Conservation (phyloP, 2,329 filamentous ascomycete genomes). For the Calycina herbarum region DNA sequence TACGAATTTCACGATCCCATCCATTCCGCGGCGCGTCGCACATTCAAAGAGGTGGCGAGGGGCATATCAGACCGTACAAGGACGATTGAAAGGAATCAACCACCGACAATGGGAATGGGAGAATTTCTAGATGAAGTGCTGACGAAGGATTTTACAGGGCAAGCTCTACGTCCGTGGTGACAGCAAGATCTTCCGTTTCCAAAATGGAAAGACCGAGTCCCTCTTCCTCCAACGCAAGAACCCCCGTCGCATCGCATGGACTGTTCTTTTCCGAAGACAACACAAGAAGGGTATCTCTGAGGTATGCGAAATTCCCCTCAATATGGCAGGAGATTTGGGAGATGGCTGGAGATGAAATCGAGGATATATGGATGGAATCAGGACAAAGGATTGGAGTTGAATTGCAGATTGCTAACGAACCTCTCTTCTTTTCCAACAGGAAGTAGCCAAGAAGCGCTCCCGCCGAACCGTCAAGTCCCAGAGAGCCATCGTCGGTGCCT, state of each 20-base stretch:
- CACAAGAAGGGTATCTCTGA: conserved; percentile 99
- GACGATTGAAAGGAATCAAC: conserved; percentile 7
- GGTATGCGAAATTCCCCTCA: conserved; percentile 60
- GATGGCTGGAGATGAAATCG: conserved; percentile 4
- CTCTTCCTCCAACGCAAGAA: conserved; percentile 99
- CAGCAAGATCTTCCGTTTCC: conserved; percentile 99
- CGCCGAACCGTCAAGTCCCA: conserved; percentile 98
- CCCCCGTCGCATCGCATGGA: conserved; percentile 99
- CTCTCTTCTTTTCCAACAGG: conserved; percentile 56
- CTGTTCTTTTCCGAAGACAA: conserved; percentile 94
- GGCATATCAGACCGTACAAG: conserved; percentile 11
- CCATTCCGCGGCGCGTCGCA: background rate
- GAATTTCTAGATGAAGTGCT: conserved; percentile 27
- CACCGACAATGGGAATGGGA: conserved; percentile 10
- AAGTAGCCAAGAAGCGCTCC: conserved; percentile 99
- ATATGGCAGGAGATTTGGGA: conserved; percentile 13
- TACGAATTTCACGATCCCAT: conserved; percentile 45
- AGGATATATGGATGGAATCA: conserved; percentile 3
- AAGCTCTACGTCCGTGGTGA: conserved; percentile 99
- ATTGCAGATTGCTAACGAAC: conserved; percentile 22
- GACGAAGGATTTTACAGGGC: conserved; percentile 61
- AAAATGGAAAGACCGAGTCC: conserved; percentile 99
- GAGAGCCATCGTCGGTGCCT: conserved; percentile 98
- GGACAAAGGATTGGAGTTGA: background rate
- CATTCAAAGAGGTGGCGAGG: conserved; percentile 8